These are phyloP conservation scores for Dispira simplex DNA, from an alignment of 192 early-diverging fungal genomes.

Conservation along the genomic window DNA sequence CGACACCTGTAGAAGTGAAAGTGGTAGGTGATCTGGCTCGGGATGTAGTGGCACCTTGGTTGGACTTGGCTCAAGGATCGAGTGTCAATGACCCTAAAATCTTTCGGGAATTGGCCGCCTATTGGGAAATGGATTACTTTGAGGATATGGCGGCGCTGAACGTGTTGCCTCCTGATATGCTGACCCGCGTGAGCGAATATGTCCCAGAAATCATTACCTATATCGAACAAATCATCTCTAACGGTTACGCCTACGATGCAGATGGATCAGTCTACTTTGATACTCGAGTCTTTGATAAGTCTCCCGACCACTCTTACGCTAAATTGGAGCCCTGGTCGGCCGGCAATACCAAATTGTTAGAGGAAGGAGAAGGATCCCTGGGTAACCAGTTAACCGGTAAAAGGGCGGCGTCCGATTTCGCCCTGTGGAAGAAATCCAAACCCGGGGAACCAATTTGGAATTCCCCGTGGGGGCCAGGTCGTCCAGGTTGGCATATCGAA, in stretches of 20 bases:
- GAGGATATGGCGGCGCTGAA: slow-evolving; percentile 85
- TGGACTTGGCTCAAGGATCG: slow-evolving; percentile 27
- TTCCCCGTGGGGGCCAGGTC: slow-evolving; percentile 84
- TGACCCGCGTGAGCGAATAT: slow-evolving; percentile 94
- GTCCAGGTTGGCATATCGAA: slow-evolving; percentile 99
- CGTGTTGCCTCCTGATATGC: slow-evolving; percentile 67
- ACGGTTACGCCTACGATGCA: slow-evolving; percentile 87
- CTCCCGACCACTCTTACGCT: slow-evolving; percentile 77
- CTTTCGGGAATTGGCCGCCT: slow-evolving; percentile 84
- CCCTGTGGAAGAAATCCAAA: slow-evolving; percentile 90
- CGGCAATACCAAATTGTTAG: slow-evolving; percentile 58
- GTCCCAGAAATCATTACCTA: slow-evolving; percentile 85
- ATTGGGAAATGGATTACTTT: slow-evolving; percentile 91
- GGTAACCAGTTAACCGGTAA: slow-evolving; percentile 49
- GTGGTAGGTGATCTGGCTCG: slow-evolving; percentile 15
- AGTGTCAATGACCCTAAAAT: slow-evolving; percentile 74
- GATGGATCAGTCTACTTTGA: slow-evolving; percentile 95
- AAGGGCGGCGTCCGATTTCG: slow-evolving; percentile 70
- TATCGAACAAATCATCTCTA: slow-evolving; percentile 83
- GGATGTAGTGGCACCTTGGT: slow-evolving; percentile 23
- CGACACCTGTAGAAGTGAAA: slow-evolving; percentile 26
- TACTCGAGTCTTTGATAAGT: slow-evolving; percentile 62
- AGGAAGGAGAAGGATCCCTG: slow-evolving; percentile 86
- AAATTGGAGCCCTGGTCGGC: slow-evolving; percentile 88
- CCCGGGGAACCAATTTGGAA: slow-evolving; percentile 88